Evolutionary conservation across 139 green algal species (phyloP), one percentile per base, ranked within the genome.

Genomic region (Auxenochlorella pyrenoidosa): DNA sequence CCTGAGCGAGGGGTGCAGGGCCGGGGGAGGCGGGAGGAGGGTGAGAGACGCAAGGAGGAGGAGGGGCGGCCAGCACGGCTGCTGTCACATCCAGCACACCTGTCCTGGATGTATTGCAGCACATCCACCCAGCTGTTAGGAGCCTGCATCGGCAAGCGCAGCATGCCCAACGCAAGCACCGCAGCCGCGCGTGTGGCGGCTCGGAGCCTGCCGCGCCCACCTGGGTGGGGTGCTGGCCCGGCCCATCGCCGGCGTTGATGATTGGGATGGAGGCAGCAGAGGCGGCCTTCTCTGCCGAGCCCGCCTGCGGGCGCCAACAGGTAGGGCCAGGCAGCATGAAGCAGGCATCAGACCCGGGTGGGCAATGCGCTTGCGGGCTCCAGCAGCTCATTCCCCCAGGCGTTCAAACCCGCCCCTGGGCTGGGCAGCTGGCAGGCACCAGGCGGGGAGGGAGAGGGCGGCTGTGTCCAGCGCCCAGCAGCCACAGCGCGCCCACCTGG

Each of bases 211-310:
- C 54, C 13, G 54, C 54, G 16, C 10, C 22, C 34, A 93, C 94
- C 93, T 98, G 96, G 12, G 96, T 99, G 51, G 98, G 98, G 92
- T 99, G 98, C 96, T 99, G 98, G 1, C 98, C 98, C 0, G 98
- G 97, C 21, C 98, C 98, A 85, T 99, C 98, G 28, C 96, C 98
- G 28, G 98, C 98, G 86, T 99, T 99, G 86, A 99, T 94, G 84
- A 99, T 95, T 70, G 98, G 98, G 6, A 98, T 87, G 5, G 87
- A 92, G 2, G 96, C 93, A n/a, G 94, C 98, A 3, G 83, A 41
- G 2, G 97, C 96, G 13, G 98, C 98, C 13, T 86, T 89, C 77
- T 92, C 92, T 4, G 98, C 97, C 24, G 93, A 91, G 4, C 98
- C 98, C 28, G 93, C 94, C 79, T 90, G 86, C 30, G 0, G 13